A percentile compares a stretch with the other conserved stretches of the same genome.
Evolutionary conservation across 441 rosid species (phyloP).

Genomic region (Francoa sonchifolia): DNA sequence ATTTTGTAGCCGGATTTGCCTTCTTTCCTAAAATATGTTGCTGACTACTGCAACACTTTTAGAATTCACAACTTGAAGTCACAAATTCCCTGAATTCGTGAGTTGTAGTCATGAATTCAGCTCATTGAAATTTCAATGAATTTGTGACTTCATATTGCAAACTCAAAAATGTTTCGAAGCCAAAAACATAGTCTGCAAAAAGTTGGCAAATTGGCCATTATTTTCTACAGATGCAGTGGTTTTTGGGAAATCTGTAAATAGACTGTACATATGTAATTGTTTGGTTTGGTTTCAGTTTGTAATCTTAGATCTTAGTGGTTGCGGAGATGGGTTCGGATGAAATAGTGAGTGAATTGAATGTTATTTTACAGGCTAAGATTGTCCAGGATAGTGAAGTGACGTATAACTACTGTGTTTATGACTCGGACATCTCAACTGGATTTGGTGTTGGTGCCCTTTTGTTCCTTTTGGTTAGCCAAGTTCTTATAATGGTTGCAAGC

Average conservation of each 20-base stretch:
- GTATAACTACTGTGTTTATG: slow-evolving; percentile 44
- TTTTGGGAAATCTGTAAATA: too few relatives aligned
- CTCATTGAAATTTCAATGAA: too few relatives aligned
- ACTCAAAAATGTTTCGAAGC: too few relatives aligned
- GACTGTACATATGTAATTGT: background rate
- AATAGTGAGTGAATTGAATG: slow-evolving; percentile 1
- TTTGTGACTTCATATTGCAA: background rate
- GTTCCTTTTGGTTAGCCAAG: slow-evolving; percentile 47
- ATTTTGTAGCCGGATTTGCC: too few relatives aligned
- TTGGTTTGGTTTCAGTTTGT: background rate
- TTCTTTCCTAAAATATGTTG: too few relatives aligned
- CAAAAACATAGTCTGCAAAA: too few relatives aligned
- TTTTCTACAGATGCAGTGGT: too few relatives aligned
- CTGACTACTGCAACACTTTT: too few relatives aligned
- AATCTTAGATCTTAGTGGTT: slow-evolving; percentile 1
- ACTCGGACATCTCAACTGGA: slow-evolving; percentile 58
- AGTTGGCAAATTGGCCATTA: too few relatives aligned
- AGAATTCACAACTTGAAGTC: too few relatives aligned
- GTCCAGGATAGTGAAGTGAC: slow-evolving; percentile 30
- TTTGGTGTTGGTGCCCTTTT: slow-evolving; percentile 45
- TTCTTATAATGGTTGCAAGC: slow-evolving; percentile 40
- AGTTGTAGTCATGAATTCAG: too few relatives aligned
- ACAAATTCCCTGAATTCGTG: too few relatives aligned
- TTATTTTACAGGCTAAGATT: slow-evolving; percentile 42
- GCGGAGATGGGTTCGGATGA: slow-evolving; percentile 6